Evolutionary conservation across 208 protist species (phyloP).

Genomic region (Leishmania lainsoni): DNA sequence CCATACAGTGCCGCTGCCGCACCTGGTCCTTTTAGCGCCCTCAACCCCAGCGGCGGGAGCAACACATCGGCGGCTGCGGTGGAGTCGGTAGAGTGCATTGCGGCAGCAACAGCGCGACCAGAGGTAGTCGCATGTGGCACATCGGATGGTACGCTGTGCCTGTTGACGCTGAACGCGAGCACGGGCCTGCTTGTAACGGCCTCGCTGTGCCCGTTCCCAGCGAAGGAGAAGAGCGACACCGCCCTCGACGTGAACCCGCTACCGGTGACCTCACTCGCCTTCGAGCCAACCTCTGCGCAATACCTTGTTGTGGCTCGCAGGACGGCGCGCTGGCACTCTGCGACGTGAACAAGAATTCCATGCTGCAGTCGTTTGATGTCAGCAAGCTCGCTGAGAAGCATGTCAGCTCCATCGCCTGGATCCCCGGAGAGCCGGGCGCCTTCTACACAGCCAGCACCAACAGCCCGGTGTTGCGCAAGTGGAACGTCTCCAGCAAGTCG

Average conservation of each 20-base stretch:
- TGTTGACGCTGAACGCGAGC: conserved; percentile 68
- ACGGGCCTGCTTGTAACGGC: conserved; percentile 59
- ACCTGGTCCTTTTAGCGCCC: background rate
- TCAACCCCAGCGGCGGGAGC: background rate
- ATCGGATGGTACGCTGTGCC: conserved; percentile 60
- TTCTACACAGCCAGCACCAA: conserved; percentile 77
- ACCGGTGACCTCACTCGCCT: conserved; percentile 64
- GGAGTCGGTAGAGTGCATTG: conserved; percentile 66
- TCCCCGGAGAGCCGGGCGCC: conserved; percentile 51
- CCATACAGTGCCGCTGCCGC: background rate
- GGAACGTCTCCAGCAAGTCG: conserved; percentile 64
- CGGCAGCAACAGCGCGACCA: conserved; percentile 56
- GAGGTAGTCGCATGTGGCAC: conserved; percentile 82
- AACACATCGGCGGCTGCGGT: conserved; percentile 11
- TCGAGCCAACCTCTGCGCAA: conserved; percentile 68
- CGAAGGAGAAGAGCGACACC: conserved; percentile 34
- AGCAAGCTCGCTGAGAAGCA: conserved; percentile 39
- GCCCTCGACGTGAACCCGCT: conserved; percentile 31
- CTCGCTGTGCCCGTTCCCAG: conserved; percentile 62
- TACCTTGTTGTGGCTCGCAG: conserved; percentile 73
- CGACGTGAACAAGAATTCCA: conserved; percentile 41
- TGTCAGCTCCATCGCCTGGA: conserved; percentile 75
- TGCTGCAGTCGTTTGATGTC: conserved; percentile 63
- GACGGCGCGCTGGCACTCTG: conserved; percentile 74
- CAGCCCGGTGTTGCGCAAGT: conserved; percentile 65